Evolutionary conservation across 192 early-diverging fungal species (phyloP).

Genomic region (Entomortierella parvispora): DNA sequence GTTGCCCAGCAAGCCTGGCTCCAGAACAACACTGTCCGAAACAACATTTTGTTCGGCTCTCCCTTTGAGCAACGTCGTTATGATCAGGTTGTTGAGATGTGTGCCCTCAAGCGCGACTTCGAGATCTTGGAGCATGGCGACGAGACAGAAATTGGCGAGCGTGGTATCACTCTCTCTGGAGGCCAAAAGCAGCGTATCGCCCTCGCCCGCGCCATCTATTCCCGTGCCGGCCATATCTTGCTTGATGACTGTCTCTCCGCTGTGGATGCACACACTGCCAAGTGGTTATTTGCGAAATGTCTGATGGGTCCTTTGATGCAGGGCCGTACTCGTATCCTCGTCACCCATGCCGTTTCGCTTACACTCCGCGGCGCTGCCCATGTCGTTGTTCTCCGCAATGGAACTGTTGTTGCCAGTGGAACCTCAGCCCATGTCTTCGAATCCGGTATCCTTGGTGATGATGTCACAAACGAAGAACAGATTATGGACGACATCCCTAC

Average conservation of each 20-base stretch:
- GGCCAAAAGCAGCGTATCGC: slow-evolving; percentile 86
- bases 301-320: slow-evolving; percentile 80
- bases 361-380: slow-evolving; percentile 67
- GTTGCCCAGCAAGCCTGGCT: slow-evolving; percentile 87
- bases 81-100: slow-evolving; percentile 79
- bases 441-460: slow-evolving; percentile 60
- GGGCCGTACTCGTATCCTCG: slow-evolving; percentile 87
- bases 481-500: slow-evolving; percentile 26
- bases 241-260: slow-evolving; percentile 69
- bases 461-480: slow-evolving; percentile 51
- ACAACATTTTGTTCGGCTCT: slow-evolving; percentile 93
- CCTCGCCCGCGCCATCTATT: slow-evolving; percentile 84
- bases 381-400: slow-evolving; percentile 72
- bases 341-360: slow-evolving; percentile 85
- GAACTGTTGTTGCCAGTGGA: slow-evolving; percentile 64
- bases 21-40: slow-evolving; percentile 92
- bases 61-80: slow-evolving; percentile 82
- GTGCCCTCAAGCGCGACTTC: slow-evolving; percentile 90
- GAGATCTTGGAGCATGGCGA: slow-evolving; percentile 88
- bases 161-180: slow-evolving; percentile 91
- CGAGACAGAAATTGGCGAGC: slow-evolving; percentile 91
- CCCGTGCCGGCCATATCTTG: slow-evolving; percentile 74
- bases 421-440: slow-evolving; percentile 58
- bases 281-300: slow-evolving; percentile 61
- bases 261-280: slow-evolving; percentile 73